Evolutionary conservation across 106 monocot genomes (phyloP), one percentile per base, ranked within the genome.

Genomic region (Allium sativum): DNA sequence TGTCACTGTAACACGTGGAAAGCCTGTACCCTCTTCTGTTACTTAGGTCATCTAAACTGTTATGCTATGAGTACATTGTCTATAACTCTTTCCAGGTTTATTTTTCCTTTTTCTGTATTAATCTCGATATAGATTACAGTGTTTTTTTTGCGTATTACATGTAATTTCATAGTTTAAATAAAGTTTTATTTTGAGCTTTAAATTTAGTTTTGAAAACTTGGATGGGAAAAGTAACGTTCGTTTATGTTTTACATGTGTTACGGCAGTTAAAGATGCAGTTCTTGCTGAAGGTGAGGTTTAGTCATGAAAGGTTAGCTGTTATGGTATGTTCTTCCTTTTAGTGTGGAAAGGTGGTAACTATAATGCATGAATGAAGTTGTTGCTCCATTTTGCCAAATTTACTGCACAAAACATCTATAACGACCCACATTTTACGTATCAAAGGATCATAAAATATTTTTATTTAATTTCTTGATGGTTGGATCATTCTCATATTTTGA

Each of bases 221-320:
- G 31, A 31, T 31, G 31, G 31, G 31, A 31, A 31, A 31, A 3
- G 31, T 31, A 31, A 31, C 5, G 31, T 31, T 31, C 31, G 5
- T 3, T 31, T 5, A 3, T 31, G 5, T 31, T 31, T 12, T 42
- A n/a, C n/a, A n/a, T n/a, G n/a, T n/a, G n/a, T n/a, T n/a, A 50
- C 69, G 57, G 52, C 77, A 98, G 96, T 88, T 92, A 20, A 98
- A 98, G 76, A 83, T 98, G 96, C 96, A 98, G 75, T 98, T 85
- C 68, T 64, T 91, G 76, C 52, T 91, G 76, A 98, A 98, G 74
- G 96, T 98, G 62, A 84, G 78, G 61, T 98, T 98, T 77, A 79
- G 88, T 65, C 91, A 98, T 74, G 91, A 85, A 74, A 72, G 82
- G 67, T 88, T 76, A 44, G 5, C 40, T 40, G 56, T 45, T n/a